Evolutionary conservation across 2,329 filamentous ascomycete species (phyloP), one percentile per base, ranked within the genome.

Genomic region (Alternaria consortialis): DNA sequence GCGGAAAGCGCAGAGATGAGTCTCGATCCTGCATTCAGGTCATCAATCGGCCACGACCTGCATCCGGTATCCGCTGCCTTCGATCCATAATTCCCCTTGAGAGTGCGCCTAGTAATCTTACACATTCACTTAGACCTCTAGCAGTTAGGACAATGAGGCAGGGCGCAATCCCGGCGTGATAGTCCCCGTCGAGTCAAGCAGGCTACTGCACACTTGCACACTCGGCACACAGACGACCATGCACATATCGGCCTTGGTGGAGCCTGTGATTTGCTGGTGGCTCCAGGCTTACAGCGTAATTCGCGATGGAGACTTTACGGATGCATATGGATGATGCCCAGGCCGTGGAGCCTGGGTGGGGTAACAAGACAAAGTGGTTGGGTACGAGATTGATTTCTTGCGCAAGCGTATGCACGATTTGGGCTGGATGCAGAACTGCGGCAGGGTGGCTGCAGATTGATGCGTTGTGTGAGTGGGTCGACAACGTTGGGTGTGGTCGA

Each of bases 21-120:
- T 68, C 68, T 71, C 65, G 69, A 72, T 73, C 69, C 67, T 67
- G 63, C 68, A 55, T 56, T 67, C 56, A 57, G 56, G 60, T 68
- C 66, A 69, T 68, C 56, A 69, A 67, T 63, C 62, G 40, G 60
- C 53, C 56, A 68, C 58, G 40, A 64, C 63, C 52, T 63, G 61
- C 63, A 60, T 68, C 55, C 59, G 62, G 51, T 60, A 65, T 66
- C 60, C 63, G 62, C 60, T 40, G 25, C 54, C 53, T 32, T 58
- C 58, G 60, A 64, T 62, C 32, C 55, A 51, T 56, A 42, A 59
- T 55, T 53, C 58, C 23, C 55, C 37, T 44, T 43, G 42, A 44
- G 48, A 23, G 23, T 48, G 32, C 36, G 54, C 42, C 55, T 56
- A 40, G 31, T 48, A 58, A 64, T 58, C 53, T 64, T 62, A 55